phyloP scores from a whole-genome alignment of 2,329 filamentous ascomycete genomes.

The Trichoderma semiorbis region DNA sequence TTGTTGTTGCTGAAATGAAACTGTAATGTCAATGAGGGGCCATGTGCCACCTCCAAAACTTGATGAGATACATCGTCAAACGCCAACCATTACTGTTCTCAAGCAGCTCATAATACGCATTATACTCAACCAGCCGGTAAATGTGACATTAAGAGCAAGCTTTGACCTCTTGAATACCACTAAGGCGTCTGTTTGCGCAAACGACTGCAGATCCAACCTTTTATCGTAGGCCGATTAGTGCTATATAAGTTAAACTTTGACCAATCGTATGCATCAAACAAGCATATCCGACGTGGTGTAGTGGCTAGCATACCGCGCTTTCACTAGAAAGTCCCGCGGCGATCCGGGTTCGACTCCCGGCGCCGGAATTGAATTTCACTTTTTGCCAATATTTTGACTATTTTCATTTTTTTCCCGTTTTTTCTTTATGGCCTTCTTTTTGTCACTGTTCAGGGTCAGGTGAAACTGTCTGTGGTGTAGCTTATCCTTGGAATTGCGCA shows the following conservation, averaged over 20 bases:
- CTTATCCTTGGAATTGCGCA: not conserved
- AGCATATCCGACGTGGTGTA: constrained; percentile 19
- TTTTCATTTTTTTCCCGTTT: no score
- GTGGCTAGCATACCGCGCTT: constrained; percentile 20
- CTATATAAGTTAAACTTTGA: not conserved
- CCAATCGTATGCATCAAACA: not conserved
- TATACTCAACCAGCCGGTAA: not conserved
- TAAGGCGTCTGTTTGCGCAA: not conserved
- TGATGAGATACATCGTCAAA: not conserved
- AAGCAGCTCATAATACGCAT: not conserved
- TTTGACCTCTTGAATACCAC: not conserved
- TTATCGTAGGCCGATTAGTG: rapidly evolving
- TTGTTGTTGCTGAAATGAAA: not conserved
- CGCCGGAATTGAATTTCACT: constrained; percentile 14
- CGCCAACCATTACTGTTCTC: not conserved
- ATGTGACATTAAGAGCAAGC: not conserved
- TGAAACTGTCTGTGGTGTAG: not conserved
- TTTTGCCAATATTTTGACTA: not conserved
- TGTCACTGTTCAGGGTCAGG: not conserved
- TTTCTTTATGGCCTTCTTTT: not conserved
- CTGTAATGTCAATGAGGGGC: not conserved
- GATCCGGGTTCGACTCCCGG: constrained; percentile 20
- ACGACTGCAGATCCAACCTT: not conserved
- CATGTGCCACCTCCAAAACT: not conserved
- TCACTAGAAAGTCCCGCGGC: constrained; percentile 16